Evolutionary conservation across 257 asterid genomes (phyloP).

Genomic region (Leptodermis oblonga): DNA sequence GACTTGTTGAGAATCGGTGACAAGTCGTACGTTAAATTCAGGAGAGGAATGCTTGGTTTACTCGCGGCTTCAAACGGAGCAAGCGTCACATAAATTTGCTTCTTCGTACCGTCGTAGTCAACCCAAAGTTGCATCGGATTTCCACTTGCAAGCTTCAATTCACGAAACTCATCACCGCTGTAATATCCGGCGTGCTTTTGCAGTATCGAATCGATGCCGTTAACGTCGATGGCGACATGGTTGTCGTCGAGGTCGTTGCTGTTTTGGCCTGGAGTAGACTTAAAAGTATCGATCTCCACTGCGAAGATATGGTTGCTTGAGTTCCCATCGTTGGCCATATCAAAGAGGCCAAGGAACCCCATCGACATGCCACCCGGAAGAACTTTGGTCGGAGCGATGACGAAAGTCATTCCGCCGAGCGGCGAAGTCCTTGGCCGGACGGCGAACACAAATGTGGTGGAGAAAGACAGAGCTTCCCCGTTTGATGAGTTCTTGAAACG

Average conservation of each 20-base stretch:
- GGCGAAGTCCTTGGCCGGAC: slow-evolving; percentile 34
- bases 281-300: slow-evolving; percentile 54
- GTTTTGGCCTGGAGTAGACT: too few species aligned
- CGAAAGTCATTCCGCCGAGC: slow-evolving; percentile 59
- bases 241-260: slow-evolving; percentile 36
- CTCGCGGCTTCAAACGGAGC: slow-evolving; percentile 25
- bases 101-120: slow-evolving; percentile 34
- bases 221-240: slow-evolving; percentile 58
- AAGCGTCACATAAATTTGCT: slow-evolving; percentile 35
- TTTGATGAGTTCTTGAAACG: slow-evolving; percentile 39
- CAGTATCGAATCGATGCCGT: slow-evolving; percentile 26
- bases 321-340: slow-evolving; percentile 38
- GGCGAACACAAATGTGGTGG: slow-evolving; percentile 54
- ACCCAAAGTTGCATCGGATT: slow-evolving; percentile 49
- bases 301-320: slow-evolving; percentile 46
- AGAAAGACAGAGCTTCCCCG: slow-evolving; percentile 38
- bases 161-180: slow-evolving; percentile 18
- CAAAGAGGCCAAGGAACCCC: slow-evolving; percentile 52
- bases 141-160: slow-evolving; percentile 45
- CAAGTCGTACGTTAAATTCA: slow-evolving; percentile 30
- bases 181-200: slow-evolving; percentile 26
- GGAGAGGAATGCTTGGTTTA: slow-evolving; percentile 44
- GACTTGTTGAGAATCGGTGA: slow-evolving; percentile 31
- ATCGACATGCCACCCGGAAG: slow-evolving; percentile 31
- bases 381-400: slow-evolving; percentile 41